These are phyloP conservation scores for Plasmodium reichenowi DNA, from an alignment of 169 alveolate genomes.

Conservation along the genomic window DNA sequence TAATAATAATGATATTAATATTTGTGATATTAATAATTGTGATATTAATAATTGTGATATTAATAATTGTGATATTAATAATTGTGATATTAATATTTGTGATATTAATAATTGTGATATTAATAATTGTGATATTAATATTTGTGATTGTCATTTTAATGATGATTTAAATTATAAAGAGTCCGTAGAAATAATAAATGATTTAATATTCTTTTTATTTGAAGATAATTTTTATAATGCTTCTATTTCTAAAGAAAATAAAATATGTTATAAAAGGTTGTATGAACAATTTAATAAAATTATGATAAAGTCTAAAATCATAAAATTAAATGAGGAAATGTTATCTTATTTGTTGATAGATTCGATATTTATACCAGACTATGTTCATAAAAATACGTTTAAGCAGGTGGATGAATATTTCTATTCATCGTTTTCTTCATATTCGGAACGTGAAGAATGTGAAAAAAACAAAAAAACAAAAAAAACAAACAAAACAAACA, in stretches of 20 bases:
- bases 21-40: neutral
- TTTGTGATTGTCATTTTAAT: neutral
- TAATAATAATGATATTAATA: neutral
- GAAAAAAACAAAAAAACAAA: neutral
- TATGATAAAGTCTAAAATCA: conserved; percentile 50
- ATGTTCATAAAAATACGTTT: conserved; percentile 31
- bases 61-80: neutral
- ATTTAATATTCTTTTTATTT: conserved; percentile 23
- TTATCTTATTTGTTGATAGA: conserved; percentile 21
- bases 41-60: neutral
- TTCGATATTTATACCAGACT: conserved; percentile 57
- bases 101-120: too few species aligned
- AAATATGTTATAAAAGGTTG: conserved; percentile 29
- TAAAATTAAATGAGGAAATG: conserved; percentile 34
- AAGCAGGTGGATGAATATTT: conserved; percentile 32
- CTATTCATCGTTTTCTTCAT: conserved; percentile 62
- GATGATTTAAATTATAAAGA: neutral
- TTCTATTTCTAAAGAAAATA: conserved; percentile 12
- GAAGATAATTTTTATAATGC: conserved; percentile 62
- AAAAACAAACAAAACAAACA: neutral
- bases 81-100: neutral
- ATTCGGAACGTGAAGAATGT: conserved; percentile 18
- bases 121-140: too few species aligned
- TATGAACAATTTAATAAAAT: conserved; percentile 42
- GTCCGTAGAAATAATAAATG: neutral